phyloP scores from a whole-genome alignment of 2,329 filamentous ascomycete species.

The Arthrobotrys iridis region DNA sequence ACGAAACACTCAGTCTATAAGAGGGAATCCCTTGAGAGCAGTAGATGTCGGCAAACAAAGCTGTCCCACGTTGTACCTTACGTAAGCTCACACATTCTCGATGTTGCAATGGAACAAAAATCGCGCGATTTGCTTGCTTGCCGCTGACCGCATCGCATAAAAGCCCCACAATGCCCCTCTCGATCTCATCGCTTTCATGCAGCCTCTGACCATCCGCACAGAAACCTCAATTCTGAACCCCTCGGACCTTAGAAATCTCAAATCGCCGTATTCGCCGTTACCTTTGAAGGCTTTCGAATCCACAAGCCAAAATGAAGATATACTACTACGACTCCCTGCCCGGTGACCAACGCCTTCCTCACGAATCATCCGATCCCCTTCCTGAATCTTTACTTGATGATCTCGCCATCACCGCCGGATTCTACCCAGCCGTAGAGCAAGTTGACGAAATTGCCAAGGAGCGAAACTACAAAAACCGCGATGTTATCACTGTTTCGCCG shows the following conservation, averaged over 20 bases:
- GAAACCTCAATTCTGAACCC: background rate
- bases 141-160: background rate
- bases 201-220: background rate
- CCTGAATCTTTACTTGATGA: slow-evolving; percentile 72
- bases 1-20: background rate
- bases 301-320: slow-evolving; percentile 37
- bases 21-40: slow-evolving; percentile 2
- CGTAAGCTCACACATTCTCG: background rate
- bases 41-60: slow-evolving; percentile 9
- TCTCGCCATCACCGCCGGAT: slow-evolving; percentile 83
- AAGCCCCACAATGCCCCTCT: slow-evolving; percentile 11
- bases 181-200: slow-evolving; percentile 13
- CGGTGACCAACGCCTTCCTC: slow-evolving; percentile 92
- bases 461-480: slow-evolving; percentile 90
- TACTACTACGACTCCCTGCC: slow-evolving; percentile 61
- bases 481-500: slow-evolving; percentile 89
- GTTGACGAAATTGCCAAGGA: slow-evolving; percentile 79
- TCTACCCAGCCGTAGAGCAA: slow-evolving; percentile 70
- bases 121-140: background rate
- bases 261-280: background rate
- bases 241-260: background rate
- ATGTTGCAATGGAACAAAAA: slow-evolving; percentile 16
- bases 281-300: background rate
- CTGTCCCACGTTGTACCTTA: background rate
- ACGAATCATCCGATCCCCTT: slow-evolving; percentile 82